Conservation (phyloP, 2,329 filamentous ascomycete genomes). For the Phialemoniopsis sp. region DNA sequence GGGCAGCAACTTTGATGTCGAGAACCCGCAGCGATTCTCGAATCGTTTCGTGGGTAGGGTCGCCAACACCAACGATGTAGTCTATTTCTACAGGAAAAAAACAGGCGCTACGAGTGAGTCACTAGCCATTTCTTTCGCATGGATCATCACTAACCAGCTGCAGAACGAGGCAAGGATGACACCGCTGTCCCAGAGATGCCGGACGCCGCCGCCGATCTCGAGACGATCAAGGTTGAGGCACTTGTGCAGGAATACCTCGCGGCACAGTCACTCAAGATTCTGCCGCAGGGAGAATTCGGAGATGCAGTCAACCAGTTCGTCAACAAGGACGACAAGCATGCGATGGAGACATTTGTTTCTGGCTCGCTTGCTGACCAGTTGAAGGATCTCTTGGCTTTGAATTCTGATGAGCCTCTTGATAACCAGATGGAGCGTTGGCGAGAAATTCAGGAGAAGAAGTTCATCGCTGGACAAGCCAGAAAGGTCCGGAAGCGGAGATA, state of each 20-base stretch:
- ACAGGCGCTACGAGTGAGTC: constrained; percentile 43
- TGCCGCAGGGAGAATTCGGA: constrained; percentile 88
- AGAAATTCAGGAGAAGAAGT: constrained; percentile 57
- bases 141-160: neutral
- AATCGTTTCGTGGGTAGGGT: constrained; percentile 88
- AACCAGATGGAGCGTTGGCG: too few relatives aligned
- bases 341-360: constrained; percentile 77
- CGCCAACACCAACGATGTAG: constrained; percentile 89
- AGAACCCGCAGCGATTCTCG: constrained; percentile 95
- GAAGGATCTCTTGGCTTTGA: constrained; percentile 62
- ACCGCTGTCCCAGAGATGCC: constrained; percentile 61
- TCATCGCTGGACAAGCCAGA: constrained; percentile 58
- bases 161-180: constrained; percentile 38
- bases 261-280: constrained; percentile 84
- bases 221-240: constrained; percentile 82
- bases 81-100: constrained; percentile 91
- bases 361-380: constrained; percentile 69
- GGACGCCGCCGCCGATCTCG: constrained; percentile 58
- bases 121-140: neutral
- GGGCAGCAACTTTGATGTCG: constrained; percentile 80
- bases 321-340: constrained; percentile 90
- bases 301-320: constrained; percentile 93
- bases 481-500: constrained; percentile 42
- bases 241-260: constrained; percentile 84
- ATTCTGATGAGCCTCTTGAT: constrained; percentile 72